Conservation (phyloP, 164 flowering plant species). For the Tinospora cordifolia region DNA sequence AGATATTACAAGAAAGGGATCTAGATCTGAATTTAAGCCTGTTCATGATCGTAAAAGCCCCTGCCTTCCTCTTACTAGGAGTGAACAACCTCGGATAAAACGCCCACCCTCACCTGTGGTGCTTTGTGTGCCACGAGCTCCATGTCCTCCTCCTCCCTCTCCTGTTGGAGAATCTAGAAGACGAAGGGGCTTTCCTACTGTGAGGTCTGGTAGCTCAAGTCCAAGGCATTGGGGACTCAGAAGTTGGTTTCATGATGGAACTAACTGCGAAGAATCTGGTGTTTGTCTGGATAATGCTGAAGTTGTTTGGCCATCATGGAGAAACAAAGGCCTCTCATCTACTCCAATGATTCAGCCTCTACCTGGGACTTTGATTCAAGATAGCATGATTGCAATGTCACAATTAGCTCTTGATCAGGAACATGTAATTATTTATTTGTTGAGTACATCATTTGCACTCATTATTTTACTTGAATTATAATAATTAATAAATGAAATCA, state of each 20-base stretch:
- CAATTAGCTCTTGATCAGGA: conserved; percentile 84
- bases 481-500: conserved; percentile 1
- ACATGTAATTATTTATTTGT: conserved; percentile 50
- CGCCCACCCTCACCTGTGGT: conserved; percentile 97
- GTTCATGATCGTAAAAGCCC: conserved; percentile 65
- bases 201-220: conserved; percentile 98
- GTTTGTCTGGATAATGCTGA: conserved; percentile 67
- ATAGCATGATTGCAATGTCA: conserved; percentile 73
- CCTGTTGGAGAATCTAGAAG: conserved; percentile 78
- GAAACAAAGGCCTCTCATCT: conserved; percentile 56
- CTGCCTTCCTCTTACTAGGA: conserved; percentile 57
- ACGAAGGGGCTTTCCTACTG: conserved; percentile 83
- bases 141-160: conserved; percentile 85
- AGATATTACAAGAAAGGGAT: conserved; percentile 55
- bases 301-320: conserved; percentile 90
- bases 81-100: conserved; percentile 77
- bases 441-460: background rate
- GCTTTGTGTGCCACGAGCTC: conserved; percentile 86
- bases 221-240: conserved; percentile 92
- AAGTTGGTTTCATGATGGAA: conserved; percentile 77
- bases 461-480: conserved; percentile 10
- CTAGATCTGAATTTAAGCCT: conserved; percentile 65
- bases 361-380: conserved; percentile 70
- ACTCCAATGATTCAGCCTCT: conserved; percentile 65
- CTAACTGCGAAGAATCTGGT: conserved; percentile 51